Evolutionary conservation across 352 stramenopile species (phyloP).

Genomic region (Pythium folliculosum): DNA sequence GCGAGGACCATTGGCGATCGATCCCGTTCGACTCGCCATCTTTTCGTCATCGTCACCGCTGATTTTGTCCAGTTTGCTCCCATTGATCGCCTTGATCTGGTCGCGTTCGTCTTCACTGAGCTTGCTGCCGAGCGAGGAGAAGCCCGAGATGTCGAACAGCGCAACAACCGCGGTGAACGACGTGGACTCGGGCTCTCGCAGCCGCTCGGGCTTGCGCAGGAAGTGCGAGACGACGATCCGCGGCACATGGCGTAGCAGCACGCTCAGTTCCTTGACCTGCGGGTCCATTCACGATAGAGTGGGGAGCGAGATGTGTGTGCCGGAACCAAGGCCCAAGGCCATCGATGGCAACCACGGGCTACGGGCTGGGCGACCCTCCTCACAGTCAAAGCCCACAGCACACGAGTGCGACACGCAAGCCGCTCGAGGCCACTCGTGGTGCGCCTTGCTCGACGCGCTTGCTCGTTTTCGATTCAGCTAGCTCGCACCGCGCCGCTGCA

Average conservation of each 20-base stretch:
- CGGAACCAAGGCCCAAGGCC: neutral
- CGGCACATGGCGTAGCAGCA: slow-evolving; percentile 70
- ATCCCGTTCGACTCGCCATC: neutral
- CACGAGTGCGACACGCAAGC: neutral
- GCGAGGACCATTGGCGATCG: neutral
- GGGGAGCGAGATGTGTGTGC: neutral
- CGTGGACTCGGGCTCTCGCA: slow-evolving; percentile 46
- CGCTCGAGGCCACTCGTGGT: neutral
- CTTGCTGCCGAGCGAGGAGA: slow-evolving; percentile 79
- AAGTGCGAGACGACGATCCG: slow-evolving; percentile 74
- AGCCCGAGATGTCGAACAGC: slow-evolving; percentile 87
- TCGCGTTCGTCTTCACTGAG: slow-evolving; percentile 62
- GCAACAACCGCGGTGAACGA: slow-evolving; percentile 67
- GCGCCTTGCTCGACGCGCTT: neutral
- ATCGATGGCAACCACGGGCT: neutral
- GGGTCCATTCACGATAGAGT: slow-evolving; percentile 32
- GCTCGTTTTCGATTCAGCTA: too few relatives aligned
- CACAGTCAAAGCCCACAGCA: neutral
- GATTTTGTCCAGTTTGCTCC: slow-evolving; percentile 17
- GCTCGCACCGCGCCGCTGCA: too few relatives aligned
- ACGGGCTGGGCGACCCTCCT: neutral
- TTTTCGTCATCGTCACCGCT: slow-evolving; percentile 6
- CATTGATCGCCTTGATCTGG: slow-evolving; percentile 36
- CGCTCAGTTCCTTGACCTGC: slow-evolving; percentile 55
- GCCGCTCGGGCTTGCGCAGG: slow-evolving; percentile 43